Base-by-base conservation (phyloP, 495 filamentous ascomycete genomes). In the Aspergillus affinis region DNA sequence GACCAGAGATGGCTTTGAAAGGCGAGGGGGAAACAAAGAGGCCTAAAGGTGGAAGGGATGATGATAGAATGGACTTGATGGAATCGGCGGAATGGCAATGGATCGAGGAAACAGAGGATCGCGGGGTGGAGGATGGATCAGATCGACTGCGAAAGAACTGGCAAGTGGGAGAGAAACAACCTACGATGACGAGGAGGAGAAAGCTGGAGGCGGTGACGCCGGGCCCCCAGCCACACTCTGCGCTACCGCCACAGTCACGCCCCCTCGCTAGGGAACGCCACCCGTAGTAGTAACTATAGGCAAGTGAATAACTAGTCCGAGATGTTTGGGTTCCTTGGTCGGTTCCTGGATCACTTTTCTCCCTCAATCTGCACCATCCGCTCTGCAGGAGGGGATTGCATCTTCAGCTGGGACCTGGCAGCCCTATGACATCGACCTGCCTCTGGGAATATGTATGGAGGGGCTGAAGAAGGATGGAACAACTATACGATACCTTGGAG, bases 131-230 rank as follows among this genome's bases (percentile, higher is more conserved):
- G n/a, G 41, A 36, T 7, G 48, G 47, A 53, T 47, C 23, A 20
- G 49, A 55, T 44, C 30, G 29, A 62, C 50, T 50, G 32, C 51
- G 62, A 52, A 26, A 50, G 41, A 41, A 51, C 55, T 44, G 55
- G 36, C 29, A 51, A 46, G 36, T 19, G 30, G 51, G 54, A 55
- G 63, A 48, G 63, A 48, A 53, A 51, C 52, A 59, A 62, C n/a
- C n/a, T n/a, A n/a, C 48, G 58, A 68, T 62, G 58, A 66, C 65
- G 57, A 57, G 53, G 60, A 41, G 61, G 47, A 63, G 57, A 27
- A 36, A 55, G 53, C 53, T 61, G 62, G 58, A 65, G 65, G 64
- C 64, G 64, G 64, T 66, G 59, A 65, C 55, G n/a, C 45, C 26
- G 17, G 23, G 29, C 8, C 36, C 36, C 36, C 36, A 41, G 36